phyloP scores from a whole-genome alignment of 257 asterid genomes.

The Solanum virginianum region DNA sequence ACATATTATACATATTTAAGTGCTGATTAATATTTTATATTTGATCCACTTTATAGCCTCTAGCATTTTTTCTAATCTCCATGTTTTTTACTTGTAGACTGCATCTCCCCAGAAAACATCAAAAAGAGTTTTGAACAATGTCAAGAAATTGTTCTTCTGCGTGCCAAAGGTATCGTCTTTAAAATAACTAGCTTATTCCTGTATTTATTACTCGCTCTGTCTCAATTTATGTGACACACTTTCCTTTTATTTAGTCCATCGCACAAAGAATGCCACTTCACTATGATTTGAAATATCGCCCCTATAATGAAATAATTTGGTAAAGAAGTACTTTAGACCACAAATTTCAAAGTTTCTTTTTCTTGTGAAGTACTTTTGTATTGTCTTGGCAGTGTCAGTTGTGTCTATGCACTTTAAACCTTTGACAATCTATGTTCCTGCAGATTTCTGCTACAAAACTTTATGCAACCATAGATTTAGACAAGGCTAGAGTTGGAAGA shows the following conservation, averaged over 20 bases:
- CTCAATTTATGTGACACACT: neutral
- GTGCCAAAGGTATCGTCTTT: neutral
- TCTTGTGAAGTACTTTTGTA: neutral
- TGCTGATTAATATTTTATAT: neutral
- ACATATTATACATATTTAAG: neutral
- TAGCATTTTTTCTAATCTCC: neutral
- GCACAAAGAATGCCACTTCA: neutral
- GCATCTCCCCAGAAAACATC: neutral
- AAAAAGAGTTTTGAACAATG: neutral
- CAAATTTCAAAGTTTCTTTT: neutral
- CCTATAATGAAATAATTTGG: neutral
- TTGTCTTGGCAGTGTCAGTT: neutral
- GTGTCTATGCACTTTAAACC: neutral
- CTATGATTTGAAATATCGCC: neutral
- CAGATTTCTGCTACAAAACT: constrained; percentile 46
- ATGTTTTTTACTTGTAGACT: neutral
- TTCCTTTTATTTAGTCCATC: neutral
- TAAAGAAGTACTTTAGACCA: neutral
- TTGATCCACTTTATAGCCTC: neutral
- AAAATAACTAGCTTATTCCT: neutral
- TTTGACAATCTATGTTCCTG: neutral
- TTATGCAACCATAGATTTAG: constrained; percentile 71
- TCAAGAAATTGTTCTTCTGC: neutral
- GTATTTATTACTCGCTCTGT: neutral
- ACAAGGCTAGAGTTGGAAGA: constrained; percentile 59